Conservation (phyloP, 2,329 filamentous ascomycete genomes). For the Penicillium sp. region DNA sequence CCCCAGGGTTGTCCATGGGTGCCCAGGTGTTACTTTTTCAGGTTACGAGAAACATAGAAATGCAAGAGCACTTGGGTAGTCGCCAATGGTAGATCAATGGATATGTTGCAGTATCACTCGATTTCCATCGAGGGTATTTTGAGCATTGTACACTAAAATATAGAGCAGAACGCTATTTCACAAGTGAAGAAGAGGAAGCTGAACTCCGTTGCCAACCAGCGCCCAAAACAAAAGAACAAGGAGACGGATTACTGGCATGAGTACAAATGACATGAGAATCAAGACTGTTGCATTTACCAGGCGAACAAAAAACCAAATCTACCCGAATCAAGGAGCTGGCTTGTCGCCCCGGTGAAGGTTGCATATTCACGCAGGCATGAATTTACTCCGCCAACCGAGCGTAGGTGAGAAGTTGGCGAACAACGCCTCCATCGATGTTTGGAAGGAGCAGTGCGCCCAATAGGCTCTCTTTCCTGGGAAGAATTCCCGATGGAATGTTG, state of each 20-base stretch:
- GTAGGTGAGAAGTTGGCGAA: constrained; percentile 69
- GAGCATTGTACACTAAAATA: constrained; percentile 37
- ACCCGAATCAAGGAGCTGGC: neutral
- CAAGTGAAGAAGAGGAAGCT: constrained; percentile 12
- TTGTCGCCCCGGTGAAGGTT: neutral
- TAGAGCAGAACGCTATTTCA: constrained; percentile 25
- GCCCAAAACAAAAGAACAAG: constrained; percentile 16
- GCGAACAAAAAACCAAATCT: constrained; percentile 2
- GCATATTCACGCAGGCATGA: constrained; percentile 1
- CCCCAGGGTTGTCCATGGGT: too few species aligned
- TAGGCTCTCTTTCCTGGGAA: constrained; percentile 68
- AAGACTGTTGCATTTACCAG: constrained; percentile 24
- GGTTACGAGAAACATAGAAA: too few species aligned
- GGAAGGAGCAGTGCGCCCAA: constrained; percentile 68
- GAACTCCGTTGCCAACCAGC: constrained; percentile 21
- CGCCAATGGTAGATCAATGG: neutral
- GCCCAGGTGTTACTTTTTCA: too few species aligned
- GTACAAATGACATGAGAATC: constrained; percentile 30
- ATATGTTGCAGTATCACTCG: constrained; percentile 27
- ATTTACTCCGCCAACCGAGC: constrained; percentile 53
- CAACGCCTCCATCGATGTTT: constrained; percentile 62
- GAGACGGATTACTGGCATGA: constrained; percentile 21
- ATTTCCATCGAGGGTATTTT: constrained; percentile 37
- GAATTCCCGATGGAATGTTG: constrained; percentile 59
- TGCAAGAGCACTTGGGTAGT: neutral